Evolutionary conservation across 2,329 filamentous ascomycete species (phyloP).

Genomic region (Colletotrichum caudatum): DNA sequence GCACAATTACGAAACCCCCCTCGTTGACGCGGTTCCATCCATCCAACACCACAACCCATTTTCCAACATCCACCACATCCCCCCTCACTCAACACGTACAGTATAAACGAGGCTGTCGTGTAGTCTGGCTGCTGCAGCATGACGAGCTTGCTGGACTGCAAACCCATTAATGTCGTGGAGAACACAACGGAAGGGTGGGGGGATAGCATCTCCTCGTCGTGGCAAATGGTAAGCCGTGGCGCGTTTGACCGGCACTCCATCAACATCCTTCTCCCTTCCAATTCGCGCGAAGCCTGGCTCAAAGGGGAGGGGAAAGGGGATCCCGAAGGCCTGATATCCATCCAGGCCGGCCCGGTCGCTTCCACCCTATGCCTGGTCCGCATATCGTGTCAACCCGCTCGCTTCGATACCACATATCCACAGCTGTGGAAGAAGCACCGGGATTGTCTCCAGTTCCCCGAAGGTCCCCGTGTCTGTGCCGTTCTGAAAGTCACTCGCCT

Average conservation of each 20-base stretch:
- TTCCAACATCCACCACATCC: not conserved
- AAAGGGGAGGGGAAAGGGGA: not conserved
- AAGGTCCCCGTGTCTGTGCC: not conserved
- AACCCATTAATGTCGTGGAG: not conserved
- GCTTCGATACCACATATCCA: conserved; percentile 4
- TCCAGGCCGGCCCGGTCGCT: conserved; percentile 21
- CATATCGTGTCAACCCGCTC: conserved; percentile 15
- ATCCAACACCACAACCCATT: not conserved
- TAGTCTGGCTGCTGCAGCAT: conserved; percentile 9
- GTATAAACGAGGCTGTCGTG: not conserved
- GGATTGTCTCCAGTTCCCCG: not conserved
- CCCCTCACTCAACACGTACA: not conserved
- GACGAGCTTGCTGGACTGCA: not conserved
- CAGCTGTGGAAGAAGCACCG: conserved; percentile 5
- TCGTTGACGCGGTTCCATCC: not conserved
- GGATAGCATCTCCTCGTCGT: conserved; percentile 8
- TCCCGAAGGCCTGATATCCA: conserved; percentile 10
- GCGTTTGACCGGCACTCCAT: conserved; percentile 1
- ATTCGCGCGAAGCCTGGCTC: not conserved
- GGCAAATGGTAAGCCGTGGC: conserved; percentile 22
- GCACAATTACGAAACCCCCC: conserved; percentile 32
- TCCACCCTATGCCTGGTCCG: conserved; percentile 2
- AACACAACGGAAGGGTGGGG: not conserved
- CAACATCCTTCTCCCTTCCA: not conserved
- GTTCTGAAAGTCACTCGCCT: not conserved